Conservation (phyloP, 2,329 filamentous ascomycete genomes). For the Fusarium nurragi region DNA sequence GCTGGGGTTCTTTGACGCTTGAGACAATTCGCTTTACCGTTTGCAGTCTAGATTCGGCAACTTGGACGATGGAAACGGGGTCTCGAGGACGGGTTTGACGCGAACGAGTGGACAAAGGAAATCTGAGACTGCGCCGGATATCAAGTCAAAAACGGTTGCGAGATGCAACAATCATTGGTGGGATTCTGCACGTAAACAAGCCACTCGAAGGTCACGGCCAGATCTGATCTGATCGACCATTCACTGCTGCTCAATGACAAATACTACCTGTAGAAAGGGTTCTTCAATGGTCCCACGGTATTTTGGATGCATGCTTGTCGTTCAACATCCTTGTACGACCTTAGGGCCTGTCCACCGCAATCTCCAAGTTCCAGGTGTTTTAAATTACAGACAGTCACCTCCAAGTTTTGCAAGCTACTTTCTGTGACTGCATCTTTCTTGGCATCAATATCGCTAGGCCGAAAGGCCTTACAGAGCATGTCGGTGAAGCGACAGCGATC, state of each 20-base stretch:
- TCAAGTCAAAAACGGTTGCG: neutral
- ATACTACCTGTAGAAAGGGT: conserved; percentile 8
- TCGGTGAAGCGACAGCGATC: neutral
- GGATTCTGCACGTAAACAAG: conserved; percentile 1
- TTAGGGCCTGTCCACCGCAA: conserved; percentile 10
- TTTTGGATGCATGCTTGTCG: conserved; percentile 23
- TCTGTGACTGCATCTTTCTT: conserved; percentile 11
- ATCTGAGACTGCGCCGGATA: conserved; percentile 3
- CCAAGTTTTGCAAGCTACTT: neutral
- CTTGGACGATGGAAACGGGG: conserved; percentile 12
- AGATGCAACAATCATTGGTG: conserved; percentile 5
- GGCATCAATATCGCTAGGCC: conserved; percentile 7
- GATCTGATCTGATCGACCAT: conserved; percentile 19
- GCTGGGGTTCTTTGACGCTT: conserved; percentile 10
- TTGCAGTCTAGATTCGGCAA: conserved; percentile 21
- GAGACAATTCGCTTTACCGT: conserved; percentile 16
- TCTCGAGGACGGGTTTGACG: conserved; percentile 1
- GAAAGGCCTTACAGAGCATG: neutral
- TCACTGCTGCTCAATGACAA: conserved; percentile 33
- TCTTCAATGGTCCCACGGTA: conserved; percentile 30
- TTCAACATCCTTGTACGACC: conserved; percentile 17
- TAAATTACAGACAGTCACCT: conserved; percentile 20
- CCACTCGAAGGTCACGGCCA: conserved; percentile 3
- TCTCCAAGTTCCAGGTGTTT: conserved; percentile 16
- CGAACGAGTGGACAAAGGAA: conserved; percentile 9